Evolutionary conservation across 495 filamentous ascomycete species (phyloP), one percentile per base, ranked within the genome.

Genomic region (Annulohypoxylon stygium): DNA sequence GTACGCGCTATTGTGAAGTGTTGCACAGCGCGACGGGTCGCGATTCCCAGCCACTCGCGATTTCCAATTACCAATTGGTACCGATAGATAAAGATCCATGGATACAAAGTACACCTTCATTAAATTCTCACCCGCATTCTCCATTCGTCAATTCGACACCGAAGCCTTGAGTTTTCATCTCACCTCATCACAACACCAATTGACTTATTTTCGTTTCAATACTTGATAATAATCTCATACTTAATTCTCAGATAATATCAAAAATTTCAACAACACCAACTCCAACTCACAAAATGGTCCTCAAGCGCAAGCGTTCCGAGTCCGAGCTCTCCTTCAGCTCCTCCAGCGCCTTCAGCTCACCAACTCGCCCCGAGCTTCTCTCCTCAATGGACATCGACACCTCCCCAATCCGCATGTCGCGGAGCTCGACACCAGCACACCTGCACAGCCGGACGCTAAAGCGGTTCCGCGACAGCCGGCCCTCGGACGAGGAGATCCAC

Each of bases 221-320:
- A 51, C 11, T 6, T 30, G n/a, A n/a, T 30, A 53, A 55, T 16
- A 25, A 26, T 30, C 37, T 12, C 7, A 33, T 4, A n/a, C 34
- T 12, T 20, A 20, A 58, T 12, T 45, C 61, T 41, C 43, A 59
- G 9, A 9, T 39, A 43, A 37, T 25, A 39, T 39, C 0, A 9
- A 7, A 39, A 11, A 43, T 3, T 14, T 14, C 10, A 4, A 1
- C 45, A 23, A 8, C 59, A 43, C 7, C 43, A 60, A 23, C 14
- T 36, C 37, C 10, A 23, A 47, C n/a, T 16, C 14, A 55, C 76
- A 82, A 69, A 39, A 85, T 85, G 83, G 62, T 81, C 14, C 75
- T 85, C 68, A 86, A 86, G 75, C 85, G 85, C 73, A 86, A 86
- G 80, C 77, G 85, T 18, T 86, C 85, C 78, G 83, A 83, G 53